Evolutionary conservation across 495 filamentous ascomycete genomes (phyloP), one percentile per base, ranked within the genome.

Genomic region (Aspergillus funiculosus): DNA sequence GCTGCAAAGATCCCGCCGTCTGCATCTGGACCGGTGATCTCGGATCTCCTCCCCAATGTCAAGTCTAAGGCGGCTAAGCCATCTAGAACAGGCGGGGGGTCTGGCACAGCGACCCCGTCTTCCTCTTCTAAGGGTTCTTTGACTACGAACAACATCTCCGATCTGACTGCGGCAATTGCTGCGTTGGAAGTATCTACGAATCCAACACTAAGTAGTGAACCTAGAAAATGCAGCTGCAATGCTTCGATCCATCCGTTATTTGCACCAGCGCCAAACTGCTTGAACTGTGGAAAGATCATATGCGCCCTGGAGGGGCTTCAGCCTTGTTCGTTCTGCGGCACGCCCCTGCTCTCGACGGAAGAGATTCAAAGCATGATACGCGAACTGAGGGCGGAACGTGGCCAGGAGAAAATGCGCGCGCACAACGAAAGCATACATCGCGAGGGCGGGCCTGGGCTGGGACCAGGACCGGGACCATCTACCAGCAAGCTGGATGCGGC

Each of bases 201-300:
- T 60, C 88, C 89, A 0, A 76, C 79, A 0, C 69, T 86, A 13
- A 55, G 74, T 20, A 57, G 66, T 4, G 66, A 73, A 34, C 64
- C 75, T 9, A 77, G 83, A 27, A 76, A 76, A 48, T 98, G 92
- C 61, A 82, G 79, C 55, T 98, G 92, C 68, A 85, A 88, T 48
- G 92, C 85, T 0, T 74, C 84, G 2, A 76, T 87, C 1, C 92
- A 98, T 55, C 86, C 94, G 3, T 72, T 95, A 7, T 81, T 95
- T 8, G 76, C 75, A 7, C 86, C 90, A 0, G 87, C 89, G 0
- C 92, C 94, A 2, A 98, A 97, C 60, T 98, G 92, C 52, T 70
- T 92, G 14, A 81, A 77, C 51, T 98, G 92, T 60, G 92, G 92
- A 41, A 95, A 97, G 63, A 88, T 98, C n/a, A 83, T 97, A 41